Conservation (phyloP, 352 stramenopile genomes). For the Globisporangium sylvaticum region DNA sequence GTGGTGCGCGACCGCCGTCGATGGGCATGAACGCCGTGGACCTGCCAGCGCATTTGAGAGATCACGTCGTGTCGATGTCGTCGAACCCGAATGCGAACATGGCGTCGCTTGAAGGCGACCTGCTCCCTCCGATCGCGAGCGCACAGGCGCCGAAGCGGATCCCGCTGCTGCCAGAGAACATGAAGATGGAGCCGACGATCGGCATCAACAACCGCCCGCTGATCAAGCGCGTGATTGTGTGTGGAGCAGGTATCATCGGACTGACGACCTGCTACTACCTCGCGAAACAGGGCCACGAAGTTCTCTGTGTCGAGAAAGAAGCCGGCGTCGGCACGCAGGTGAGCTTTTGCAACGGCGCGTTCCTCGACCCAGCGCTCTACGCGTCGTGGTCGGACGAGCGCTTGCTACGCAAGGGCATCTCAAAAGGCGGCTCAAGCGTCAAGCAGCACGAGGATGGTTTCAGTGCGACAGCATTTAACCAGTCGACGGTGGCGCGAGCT, state of each 20-base stretch:
- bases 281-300: conserved; percentile 80
- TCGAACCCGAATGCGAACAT: conserved; percentile 9
- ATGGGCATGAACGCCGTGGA: conserved; percentile 28
- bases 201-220: conserved; percentile 46
- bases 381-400: conserved; percentile 75
- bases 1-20: conserved; percentile 7
- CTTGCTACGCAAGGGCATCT: conserved; percentile 46
- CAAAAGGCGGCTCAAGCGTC: conserved; percentile 15
- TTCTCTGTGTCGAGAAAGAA: conserved; percentile 85
- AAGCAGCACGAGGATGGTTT: conserved; percentile 2
- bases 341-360: conserved; percentile 77
- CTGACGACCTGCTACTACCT: conserved; percentile 86
- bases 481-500: conserved; percentile 14
- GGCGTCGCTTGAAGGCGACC: conserved; percentile 32
- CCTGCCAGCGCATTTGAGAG: conserved; percentile 51
- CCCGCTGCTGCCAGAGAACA: conserved; percentile 50
- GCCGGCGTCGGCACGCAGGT: conserved; percentile 72
- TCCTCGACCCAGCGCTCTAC: conserved; percentile 81
- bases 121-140: conserved; percentile 58
- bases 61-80: conserved; percentile 41
- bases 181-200: conserved; percentile 66
- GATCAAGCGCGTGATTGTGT: conserved; percentile 84
- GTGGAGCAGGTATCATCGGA: conserved; percentile 80
- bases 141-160: conserved; percentile 55
- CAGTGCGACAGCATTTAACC: conserved; percentile 6